Conservation (phyloP, 805 yeast genomes). For the Starmerella davenportii region DNA sequence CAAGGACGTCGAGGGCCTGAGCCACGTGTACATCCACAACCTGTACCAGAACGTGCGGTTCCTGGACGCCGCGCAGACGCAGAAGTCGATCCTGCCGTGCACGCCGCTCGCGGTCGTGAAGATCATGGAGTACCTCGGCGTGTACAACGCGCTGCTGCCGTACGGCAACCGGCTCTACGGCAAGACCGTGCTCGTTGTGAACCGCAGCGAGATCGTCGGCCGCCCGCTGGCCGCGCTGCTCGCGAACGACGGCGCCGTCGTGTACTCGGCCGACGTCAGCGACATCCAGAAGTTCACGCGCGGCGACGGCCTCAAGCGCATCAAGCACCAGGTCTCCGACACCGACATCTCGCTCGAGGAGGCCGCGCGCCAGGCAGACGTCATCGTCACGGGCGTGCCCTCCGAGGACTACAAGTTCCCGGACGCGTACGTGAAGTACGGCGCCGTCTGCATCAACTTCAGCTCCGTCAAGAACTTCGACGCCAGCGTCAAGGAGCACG, state of each 20-base stretch:
- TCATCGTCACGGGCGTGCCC: constrained; percentile 92
- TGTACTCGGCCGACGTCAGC: constrained; percentile 75
- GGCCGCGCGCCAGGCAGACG: constrained; percentile 63
- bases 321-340: constrained; percentile 65
- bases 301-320: constrained; percentile 72
- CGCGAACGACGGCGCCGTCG: constrained; percentile 95
- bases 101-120: constrained; percentile 92
- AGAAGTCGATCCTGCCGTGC: constrained; percentile 84
- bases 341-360: constrained; percentile 36
- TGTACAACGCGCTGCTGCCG: constrained; percentile 62
- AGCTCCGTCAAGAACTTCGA: constrained; percentile 76
- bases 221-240: constrained; percentile 88
- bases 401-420: constrained; percentile 71
- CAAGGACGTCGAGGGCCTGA: constrained; percentile 92
- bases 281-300: constrained; percentile 83
- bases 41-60: constrained; percentile 84
- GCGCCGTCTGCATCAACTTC: constrained; percentile 81
- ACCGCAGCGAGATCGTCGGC: constrained; percentile 92
- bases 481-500: constrained; percentile 59
- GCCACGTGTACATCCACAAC: constrained; percentile 79
- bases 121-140: constrained; percentile 74
- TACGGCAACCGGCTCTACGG: constrained; percentile 90
- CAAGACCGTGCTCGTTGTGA: constrained; percentile 74
- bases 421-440: constrained; percentile 56
- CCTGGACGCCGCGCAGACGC: constrained; percentile 44